Conservation (phyloP, 805 yeast species). For the Blastobotrys peoriensis region DNA sequence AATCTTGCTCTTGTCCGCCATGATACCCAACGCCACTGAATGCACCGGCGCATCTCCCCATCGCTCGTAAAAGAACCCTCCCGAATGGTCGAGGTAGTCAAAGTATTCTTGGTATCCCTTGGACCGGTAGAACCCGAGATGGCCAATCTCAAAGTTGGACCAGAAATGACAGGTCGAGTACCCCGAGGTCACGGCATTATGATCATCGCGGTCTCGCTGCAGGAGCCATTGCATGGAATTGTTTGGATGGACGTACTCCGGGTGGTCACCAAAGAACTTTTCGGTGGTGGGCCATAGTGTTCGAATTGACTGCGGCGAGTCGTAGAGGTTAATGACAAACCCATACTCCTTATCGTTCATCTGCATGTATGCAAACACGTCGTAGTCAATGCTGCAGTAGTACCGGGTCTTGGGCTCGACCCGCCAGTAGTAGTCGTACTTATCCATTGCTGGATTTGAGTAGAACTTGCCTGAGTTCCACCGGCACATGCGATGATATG, state of each 20-base stretch:
- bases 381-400: slow-evolving; percentile 65
- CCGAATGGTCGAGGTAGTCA: slow-evolving; percentile 57
- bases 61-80: slow-evolving; percentile 84
- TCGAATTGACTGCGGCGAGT: slow-evolving; percentile 56
- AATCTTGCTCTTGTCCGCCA: slow-evolving; percentile 57
- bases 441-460: slow-evolving; percentile 53
- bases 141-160: slow-evolving; percentile 89
- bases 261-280: slow-evolving; percentile 49
- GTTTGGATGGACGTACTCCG: slow-evolving; percentile 53
- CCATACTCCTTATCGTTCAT: slow-evolving; percentile 67
- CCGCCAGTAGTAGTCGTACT: slow-evolving; percentile 73
- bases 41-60: slow-evolving; percentile 99
- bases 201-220: slow-evolving; percentile 45
- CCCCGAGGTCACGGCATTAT: slow-evolving; percentile 42
- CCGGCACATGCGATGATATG: slow-evolving; percentile 83
- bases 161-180: slow-evolving; percentile 83
- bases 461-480: slow-evolving; percentile 63
- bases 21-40: slow-evolving; percentile 74
- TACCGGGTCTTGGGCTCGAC: slow-evolving; percentile 69
- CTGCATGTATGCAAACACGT: slow-evolving; percentile 68
- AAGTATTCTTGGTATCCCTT: slow-evolving; percentile 61
- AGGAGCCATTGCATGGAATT: slow-evolving; percentile 57
- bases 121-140: slow-evolving; percentile 65
- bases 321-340: slow-evolving; percentile 62
- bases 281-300: slow-evolving; percentile 67